Evolutionary conservation across 805 yeast genomes (phyloP), one percentile per base, ranked within the genome.

Genomic region (Yamadazyma takamatsuzukensis): DNA sequence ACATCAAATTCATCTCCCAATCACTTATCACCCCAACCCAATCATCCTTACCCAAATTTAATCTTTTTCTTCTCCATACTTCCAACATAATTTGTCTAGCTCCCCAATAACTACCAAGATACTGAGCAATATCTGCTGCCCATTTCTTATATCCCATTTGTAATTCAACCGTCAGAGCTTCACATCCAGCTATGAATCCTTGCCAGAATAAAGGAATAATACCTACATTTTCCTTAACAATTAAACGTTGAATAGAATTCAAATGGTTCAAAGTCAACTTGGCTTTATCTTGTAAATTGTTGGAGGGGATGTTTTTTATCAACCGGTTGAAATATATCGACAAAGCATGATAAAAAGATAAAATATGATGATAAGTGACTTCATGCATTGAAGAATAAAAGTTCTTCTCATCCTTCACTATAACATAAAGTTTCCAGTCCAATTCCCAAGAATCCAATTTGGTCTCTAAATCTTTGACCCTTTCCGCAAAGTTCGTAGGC

Each of bases 121-220:
- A 65, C 39, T 57, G 69, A 14, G 71, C 72, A 27, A 76, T 75
- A 37, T 74, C 74, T n/a, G 75, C 77, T 8, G 79, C 80, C 94
- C 95, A 86, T 37, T 68, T 64, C 48, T 76, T 79, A 58, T 76
- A 85, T 25, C 86, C 80, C 38, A 69, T 59, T 43, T 83, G 90
- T 22, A 80, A 56, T 21, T 64, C 66, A 1, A 56, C 45, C 5
- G 80, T 74, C 38, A 74, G 71, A 8, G 88, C 81, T 40, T 83
- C 87, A 48, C 93, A 81, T 0, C 94, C 95, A 1, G 90, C 88
- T 27, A 87, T 80, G 45, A 87, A 87, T 0, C 93, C 94, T 49
- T 83, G 90, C 93, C 95, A 87, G 46, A 85, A 78, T 21, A 85
- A 61, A 4, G 96, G 95, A 21, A 81, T 75, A 31, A 77, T 76